Evolutionary conservation across 2,329 filamentous ascomycete genomes (phyloP).

Genomic region (Calonectria ilicicola): DNA sequence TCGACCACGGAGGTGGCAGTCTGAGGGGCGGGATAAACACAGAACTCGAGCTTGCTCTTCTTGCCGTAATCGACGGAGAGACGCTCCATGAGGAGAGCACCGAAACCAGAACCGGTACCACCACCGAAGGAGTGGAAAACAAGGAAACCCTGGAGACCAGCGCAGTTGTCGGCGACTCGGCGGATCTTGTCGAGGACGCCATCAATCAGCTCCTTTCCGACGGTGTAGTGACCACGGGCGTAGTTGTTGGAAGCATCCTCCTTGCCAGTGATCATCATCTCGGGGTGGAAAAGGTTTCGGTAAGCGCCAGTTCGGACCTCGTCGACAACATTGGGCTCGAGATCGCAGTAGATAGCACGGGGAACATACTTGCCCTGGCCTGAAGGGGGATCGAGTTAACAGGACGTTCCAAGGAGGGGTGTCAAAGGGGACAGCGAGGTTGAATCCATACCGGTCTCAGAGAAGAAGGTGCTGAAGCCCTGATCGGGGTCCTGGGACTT

Average conservation of each 20-base stretch:
- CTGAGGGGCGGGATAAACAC: slow-evolving; percentile 97
- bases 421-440: neutral
- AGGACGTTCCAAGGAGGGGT: slow-evolving; percentile 15
- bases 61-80: slow-evolving; percentile 99
- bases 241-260: slow-evolving; percentile 99
- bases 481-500: slow-evolving; percentile 93
- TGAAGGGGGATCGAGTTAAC: slow-evolving; percentile 52
- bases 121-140: slow-evolving; percentile 99
- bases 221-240: slow-evolving; percentile 98
- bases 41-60: slow-evolving; percentile 99
- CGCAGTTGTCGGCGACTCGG: slow-evolving; percentile 97
- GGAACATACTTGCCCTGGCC: slow-evolving; percentile 99
- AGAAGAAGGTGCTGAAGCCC: slow-evolving; percentile 99
- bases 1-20: slow-evolving; percentile 98
- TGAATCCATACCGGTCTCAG: slow-evolving; percentile 85
- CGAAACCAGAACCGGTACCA: slow-evolving; percentile 98
- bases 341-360: slow-evolving; percentile 99
- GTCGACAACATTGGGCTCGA: slow-evolving; percentile 99
- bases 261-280: slow-evolving; percentile 99
- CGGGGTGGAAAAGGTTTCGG: slow-evolving; percentile 97
- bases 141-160: slow-evolving; percentile 97
- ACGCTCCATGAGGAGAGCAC: slow-evolving; percentile 98
- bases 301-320: slow-evolving; percentile 98
- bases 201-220: slow-evolving; percentile 99
- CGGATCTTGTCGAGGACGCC: slow-evolving; percentile 98